Evolutionary conservation across 2,329 filamentous ascomycete genomes (phyloP).

Genomic region (Monilinia fructigena): DNA sequence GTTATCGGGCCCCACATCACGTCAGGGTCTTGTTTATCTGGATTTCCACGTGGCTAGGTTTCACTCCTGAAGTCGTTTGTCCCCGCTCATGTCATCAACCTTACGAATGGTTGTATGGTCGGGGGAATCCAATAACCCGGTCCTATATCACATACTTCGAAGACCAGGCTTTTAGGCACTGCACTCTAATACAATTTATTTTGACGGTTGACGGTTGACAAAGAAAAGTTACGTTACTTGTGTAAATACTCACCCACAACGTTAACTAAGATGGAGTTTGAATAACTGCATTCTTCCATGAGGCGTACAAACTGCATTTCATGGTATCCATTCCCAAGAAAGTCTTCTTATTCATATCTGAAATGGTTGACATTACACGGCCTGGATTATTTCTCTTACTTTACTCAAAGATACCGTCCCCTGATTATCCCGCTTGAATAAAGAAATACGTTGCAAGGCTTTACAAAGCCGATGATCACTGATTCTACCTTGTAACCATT

Average conservation of each 20-base stretch:
- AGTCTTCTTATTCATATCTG: neutral
- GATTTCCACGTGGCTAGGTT: neutral
- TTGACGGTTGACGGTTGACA: too few species aligned
- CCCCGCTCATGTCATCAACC: neutral
- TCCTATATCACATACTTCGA: too few species aligned
- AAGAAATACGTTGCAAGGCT: conserved; percentile 1
- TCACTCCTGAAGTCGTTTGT: too few species aligned
- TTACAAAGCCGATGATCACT: neutral
- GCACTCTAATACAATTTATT: too few species aligned
- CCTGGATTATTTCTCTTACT: neutral
- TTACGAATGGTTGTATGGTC: neutral
- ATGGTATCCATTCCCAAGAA: too few species aligned
- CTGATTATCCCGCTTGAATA: neutral
- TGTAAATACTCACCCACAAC: too few species aligned
- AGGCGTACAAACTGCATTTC: too few species aligned
- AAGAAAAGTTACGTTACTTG: too few species aligned
- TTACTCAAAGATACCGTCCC: neutral
- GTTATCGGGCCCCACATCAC: neutral
- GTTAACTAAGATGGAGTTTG: too few species aligned
- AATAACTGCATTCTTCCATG: too few species aligned
- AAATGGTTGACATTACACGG: neutral
- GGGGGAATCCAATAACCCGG: too few species aligned
- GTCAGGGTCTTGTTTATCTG: neutral
- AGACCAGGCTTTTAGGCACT: too few species aligned
- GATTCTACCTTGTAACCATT: conserved; percentile 23